Conservation (phyloP, 2,329 filamentous ascomycete genomes). For the Aureobasidium subglaciale region DNA sequence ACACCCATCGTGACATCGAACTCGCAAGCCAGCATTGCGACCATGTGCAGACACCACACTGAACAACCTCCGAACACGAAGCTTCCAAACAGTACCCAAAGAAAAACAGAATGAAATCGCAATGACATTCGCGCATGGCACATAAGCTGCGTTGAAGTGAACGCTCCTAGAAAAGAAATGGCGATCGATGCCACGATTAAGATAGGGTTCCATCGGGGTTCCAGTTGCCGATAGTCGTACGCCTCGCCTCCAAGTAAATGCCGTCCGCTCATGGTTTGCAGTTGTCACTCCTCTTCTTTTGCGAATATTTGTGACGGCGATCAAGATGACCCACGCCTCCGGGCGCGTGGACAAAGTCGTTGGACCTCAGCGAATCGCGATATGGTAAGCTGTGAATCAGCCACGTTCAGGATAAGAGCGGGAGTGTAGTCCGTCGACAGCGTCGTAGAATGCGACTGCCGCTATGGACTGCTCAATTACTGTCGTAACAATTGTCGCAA, state of each 20-base stretch:
- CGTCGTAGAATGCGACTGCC: neutral
- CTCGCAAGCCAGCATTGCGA: slow-evolving; percentile 29
- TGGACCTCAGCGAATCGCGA: no score
- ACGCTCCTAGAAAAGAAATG: slow-evolving; percentile 28
- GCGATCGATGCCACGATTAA: slow-evolving; percentile 28
- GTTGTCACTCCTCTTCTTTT: no score
- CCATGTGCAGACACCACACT: slow-evolving; percentile 29
- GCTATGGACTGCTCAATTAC: neutral
- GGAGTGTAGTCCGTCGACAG: neutral
- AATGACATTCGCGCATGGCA: slow-evolving; percentile 27
- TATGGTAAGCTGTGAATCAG: no score
- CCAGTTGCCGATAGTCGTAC: slow-evolving; percentile 14
- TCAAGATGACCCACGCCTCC: neutral
- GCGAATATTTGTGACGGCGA: neutral
- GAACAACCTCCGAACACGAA: slow-evolving; percentile 30
- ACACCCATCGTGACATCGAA: slow-evolving; percentile 27
- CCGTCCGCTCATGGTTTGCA: no score
- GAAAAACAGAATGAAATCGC: slow-evolving; percentile 24
- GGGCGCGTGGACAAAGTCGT: neutral
- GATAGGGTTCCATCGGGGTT: slow-evolving; percentile 22
- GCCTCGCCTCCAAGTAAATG: neutral
- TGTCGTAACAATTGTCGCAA: neutral
- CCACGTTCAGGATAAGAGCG: neutral
- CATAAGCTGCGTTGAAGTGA: slow-evolving; percentile 30
- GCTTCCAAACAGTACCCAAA: slow-evolving; percentile 26